Percentiles rank a stretch among this genome's conserved stretches.
These are phyloP conservation scores for Evernia prunastri DNA, from an alignment of 495 filamentous ascomycete species.

Conservation along the genomic window DNA sequence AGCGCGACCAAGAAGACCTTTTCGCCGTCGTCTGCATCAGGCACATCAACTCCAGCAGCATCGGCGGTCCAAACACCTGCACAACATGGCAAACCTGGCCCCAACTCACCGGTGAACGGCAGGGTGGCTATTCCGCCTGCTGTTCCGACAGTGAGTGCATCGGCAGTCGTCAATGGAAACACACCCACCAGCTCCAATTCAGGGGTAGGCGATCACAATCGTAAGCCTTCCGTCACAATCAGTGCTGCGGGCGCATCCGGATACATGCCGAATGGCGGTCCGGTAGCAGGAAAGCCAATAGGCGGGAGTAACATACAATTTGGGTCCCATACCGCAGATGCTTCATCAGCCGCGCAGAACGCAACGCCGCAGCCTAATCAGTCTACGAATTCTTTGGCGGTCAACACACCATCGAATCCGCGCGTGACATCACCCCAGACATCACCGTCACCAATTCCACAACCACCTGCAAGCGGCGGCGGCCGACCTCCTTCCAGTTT, in stretches of 20 bases:
- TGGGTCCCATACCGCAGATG: constrained; percentile 58
- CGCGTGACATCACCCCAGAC: constrained; percentile 63
- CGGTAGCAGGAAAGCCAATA: constrained; percentile 49
- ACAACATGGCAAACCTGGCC: constrained; percentile 77
- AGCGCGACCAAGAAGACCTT: constrained; percentile 71
- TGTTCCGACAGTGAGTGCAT: constrained; percentile 45
- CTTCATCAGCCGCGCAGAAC: constrained; percentile 62
- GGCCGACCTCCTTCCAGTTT: constrained; percentile 71
- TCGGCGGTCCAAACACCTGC: constrained; percentile 50
- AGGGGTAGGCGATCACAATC: constrained; percentile 57
- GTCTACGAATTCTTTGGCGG: constrained; percentile 53
- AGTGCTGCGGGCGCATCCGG: constrained; percentile 67
- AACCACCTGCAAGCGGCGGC: constrained; percentile 76
- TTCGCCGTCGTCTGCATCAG: constrained; percentile 60
- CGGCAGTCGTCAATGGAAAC: constrained; percentile 58
- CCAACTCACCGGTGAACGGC: constrained; percentile 77
- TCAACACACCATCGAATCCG: constrained; percentile 58
- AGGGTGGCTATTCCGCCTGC: constrained; percentile 66
- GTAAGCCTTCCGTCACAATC: constrained; percentile 84
- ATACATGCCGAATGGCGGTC: constrained; percentile 68
- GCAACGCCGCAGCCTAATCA: constrained; percentile 48
- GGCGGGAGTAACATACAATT: constrained; percentile 66
- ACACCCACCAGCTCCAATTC: constrained; percentile 51
- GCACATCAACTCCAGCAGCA: constrained; percentile 57
- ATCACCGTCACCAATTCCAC: constrained; percentile 78